Evolutionary conservation across 768 basidiomycete species (phyloP).

Genomic region (Tephrocybe sp.): DNA sequence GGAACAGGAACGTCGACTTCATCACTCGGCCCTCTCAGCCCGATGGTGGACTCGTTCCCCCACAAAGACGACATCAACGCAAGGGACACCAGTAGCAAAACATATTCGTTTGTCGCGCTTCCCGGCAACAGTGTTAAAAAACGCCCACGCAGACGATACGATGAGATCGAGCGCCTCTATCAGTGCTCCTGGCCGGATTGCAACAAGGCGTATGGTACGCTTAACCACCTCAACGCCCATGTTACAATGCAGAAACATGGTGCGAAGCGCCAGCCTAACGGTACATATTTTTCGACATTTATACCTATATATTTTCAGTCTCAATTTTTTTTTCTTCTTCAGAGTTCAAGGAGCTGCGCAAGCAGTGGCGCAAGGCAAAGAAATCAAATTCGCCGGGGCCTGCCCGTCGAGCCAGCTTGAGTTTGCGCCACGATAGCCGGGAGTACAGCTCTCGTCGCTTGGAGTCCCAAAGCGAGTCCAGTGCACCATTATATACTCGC

Average conservation of each 20-base stretch:
- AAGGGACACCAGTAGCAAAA: conserved; percentile 54
- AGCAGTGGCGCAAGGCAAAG: conserved; percentile 93
- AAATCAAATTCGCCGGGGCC: conserved; percentile 54
- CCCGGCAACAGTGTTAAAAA: conserved; percentile 83
- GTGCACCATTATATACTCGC: conserved; percentile 18
- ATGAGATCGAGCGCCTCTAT: conserved; percentile 95
- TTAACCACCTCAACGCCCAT: conserved; percentile 97
- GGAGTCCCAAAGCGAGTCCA: conserved; percentile 22
- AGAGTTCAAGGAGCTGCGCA: conserved; percentile 99
- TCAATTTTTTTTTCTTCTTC: conserved; percentile 21
- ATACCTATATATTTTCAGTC: conserved; percentile 7
- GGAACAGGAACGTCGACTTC: conserved; percentile 62
- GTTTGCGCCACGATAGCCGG: conserved; percentile 29
- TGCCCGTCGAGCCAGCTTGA: conserved; percentile 33
- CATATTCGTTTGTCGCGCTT: conserved; percentile 79
- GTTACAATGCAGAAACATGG: conserved; percentile 99
- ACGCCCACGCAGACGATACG: conserved; percentile 82
- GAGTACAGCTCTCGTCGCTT: conserved; percentile 31
- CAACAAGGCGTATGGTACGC: conserved; percentile 87
- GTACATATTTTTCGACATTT: conserved; percentile 31
- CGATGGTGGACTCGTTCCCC: conserved; percentile 27
- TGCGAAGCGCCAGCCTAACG: conserved; percentile 81
- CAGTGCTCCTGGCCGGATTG: conserved; percentile 79
- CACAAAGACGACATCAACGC: conserved; percentile 23
- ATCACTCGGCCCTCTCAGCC: conserved; percentile 33